These are phyloP conservation scores for Stenogyne calaminthoides DNA, from an alignment of 305 asterid genomes.

Conservation along the genomic window DNA sequence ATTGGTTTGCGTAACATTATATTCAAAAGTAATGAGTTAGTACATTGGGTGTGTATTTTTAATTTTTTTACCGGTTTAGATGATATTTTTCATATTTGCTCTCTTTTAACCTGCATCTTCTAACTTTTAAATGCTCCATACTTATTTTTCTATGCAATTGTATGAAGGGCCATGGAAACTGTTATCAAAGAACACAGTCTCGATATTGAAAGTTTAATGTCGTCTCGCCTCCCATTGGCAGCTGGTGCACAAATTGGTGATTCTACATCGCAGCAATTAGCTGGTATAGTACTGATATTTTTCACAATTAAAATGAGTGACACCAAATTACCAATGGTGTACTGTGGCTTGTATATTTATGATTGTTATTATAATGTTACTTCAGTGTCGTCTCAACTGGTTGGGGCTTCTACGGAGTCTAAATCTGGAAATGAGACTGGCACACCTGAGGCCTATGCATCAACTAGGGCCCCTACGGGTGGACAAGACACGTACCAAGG, in stretches of 20 bases:
- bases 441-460: conserved; percentile 59
- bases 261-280: conserved; percentile 69
- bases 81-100: conserved; percentile 16
- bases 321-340: background rate
- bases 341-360: conserved; percentile 19
- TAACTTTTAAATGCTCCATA: conserved; percentile 10
- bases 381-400: conserved; percentile 66
- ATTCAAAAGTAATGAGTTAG: conserved; percentile 6
- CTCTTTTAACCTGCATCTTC: conserved; percentile 11
- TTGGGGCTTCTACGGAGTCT: conserved; percentile 58
- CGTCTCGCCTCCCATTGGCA: conserved; percentile 77
- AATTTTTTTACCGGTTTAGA: conserved; percentile 11
- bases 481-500: conserved; percentile 74
- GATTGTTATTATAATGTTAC: conserved; percentile 28
- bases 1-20: background rate
- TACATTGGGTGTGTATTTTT: conserved; percentile 3
- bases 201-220: conserved; percentile 86
- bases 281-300: conserved; percentile 48
- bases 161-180: conserved; percentile 97
- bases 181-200: conserved; percentile 92
- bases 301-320: conserved; percentile 1
- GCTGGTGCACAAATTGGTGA: conserved; percentile 83
- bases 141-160: conserved; percentile 26
- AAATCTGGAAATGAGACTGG: conserved; percentile 66
- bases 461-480: conserved; percentile 55